Evolutionary conservation across 2,329 filamentous ascomycete species (phyloP).

Genomic region (Trichophyton verrucosum): DNA sequence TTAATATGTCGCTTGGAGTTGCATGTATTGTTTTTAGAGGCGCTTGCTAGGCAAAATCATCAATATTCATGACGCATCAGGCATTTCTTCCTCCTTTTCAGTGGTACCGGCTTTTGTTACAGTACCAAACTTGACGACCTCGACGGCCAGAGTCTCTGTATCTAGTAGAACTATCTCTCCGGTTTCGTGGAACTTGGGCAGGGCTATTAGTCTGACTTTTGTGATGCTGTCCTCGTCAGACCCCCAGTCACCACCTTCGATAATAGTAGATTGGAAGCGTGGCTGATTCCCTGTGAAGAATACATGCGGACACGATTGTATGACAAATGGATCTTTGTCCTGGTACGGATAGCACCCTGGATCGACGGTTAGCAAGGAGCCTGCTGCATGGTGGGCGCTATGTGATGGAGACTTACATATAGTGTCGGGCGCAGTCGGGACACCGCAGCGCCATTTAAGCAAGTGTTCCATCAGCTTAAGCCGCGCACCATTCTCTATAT

Average conservation of each 20-base stretch:
- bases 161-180: slow-evolving; percentile 75
- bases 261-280: slow-evolving; percentile 57
- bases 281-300: slow-evolving; percentile 85
- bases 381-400: neutral
- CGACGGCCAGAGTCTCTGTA: slow-evolving; percentile 68
- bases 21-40: neutral
- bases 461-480: slow-evolving; percentile 88
- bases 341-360: slow-evolving; percentile 93
- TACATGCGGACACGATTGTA: slow-evolving; percentile 74
- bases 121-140: slow-evolving; percentile 48
- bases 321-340: slow-evolving; percentile 79
- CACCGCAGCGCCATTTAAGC: slow-evolving; percentile 80
- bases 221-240: slow-evolving; percentile 25
- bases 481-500: slow-evolving; percentile 51
- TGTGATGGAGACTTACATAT: slow-evolving; percentile 53
- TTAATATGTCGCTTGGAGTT: neutral
- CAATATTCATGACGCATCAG: neutral
- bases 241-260: slow-evolving; percentile 36
- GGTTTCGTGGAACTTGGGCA: slow-evolving; percentile 69
- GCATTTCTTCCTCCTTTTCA: slow-evolving; percentile 3
- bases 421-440: slow-evolving; percentile 91
- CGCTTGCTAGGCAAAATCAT: neutral
- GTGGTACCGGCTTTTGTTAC: neutral
- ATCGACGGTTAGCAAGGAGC: neutral
- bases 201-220: slow-evolving; percentile 62